These are phyloP conservation scores for Schoenoplectus tabernaemontani DNA, from an alignment of 202 grass and related monocot genomes.

Conservation along the genomic window DNA sequence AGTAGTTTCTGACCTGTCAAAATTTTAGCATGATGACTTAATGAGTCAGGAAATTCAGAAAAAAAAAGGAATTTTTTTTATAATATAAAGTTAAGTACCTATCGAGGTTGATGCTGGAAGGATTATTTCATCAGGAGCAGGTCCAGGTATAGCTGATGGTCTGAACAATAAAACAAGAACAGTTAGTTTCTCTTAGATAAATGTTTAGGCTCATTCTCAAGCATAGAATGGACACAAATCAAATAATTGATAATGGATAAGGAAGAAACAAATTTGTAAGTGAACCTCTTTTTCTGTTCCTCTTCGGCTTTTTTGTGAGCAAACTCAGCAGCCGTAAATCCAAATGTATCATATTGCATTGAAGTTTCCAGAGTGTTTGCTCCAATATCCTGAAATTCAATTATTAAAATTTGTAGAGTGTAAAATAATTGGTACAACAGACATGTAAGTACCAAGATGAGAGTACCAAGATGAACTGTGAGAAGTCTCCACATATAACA, in stretches of 20 bases:
- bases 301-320: slow-evolving; percentile 70
- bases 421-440: slow-evolving; percentile 1
- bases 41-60: slow-evolving; percentile 11
- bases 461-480: not conserved
- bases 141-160: slow-evolving; percentile 86
- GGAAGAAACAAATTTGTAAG: not conserved
- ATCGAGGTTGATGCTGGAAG: slow-evolving; percentile 65
- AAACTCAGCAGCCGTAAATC: slow-evolving; percentile 75
- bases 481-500: not conserved
- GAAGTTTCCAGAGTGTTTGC: slow-evolving; percentile 82
- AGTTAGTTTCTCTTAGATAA: not conserved
- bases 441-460: not conserved
- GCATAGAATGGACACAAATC: not conserved
- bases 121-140: slow-evolving; percentile 79
- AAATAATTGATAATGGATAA: not conserved
- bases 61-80: slow-evolving; percentile 7
- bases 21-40: slow-evolving; percentile 22
- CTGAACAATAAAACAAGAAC: slow-evolving; percentile 32
- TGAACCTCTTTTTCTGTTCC: slow-evolving; percentile 78
- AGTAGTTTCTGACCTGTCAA: slow-evolving; percentile 63
- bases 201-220: not conserved
- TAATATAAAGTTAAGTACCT: slow-evolving; percentile 41
- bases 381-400: slow-evolving; percentile 62
- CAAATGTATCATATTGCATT: slow-evolving; percentile 90
- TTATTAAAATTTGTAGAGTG: slow-evolving; percentile 13